Percentiles rank a stretch among this genome's conserved stretches.
Evolutionary conservation across 75 land plant species (phyloP).

Genomic region (Cunninghamia lanceolata): DNA sequence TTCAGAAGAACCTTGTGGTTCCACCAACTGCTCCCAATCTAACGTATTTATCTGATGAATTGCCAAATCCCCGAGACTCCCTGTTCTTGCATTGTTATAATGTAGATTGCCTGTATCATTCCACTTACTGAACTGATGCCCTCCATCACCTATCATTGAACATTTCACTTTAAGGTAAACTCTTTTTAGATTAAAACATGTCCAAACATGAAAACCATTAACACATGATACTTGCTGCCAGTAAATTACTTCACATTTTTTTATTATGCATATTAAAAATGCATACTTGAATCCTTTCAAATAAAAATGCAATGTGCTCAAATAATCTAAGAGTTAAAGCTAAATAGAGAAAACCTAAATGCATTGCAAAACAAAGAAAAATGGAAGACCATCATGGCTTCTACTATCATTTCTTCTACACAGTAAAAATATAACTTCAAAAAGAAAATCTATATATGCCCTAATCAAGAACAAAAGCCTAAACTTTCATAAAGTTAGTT

Average conservation of each 20-base stretch:
- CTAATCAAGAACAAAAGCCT: background rate
- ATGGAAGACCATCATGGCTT: background rate
- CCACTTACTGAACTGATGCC: background rate
- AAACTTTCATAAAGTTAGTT: background rate
- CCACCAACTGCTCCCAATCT: conserved; percentile 58
- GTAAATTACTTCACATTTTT: background rate
- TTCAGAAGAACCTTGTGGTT: conserved; percentile 14
- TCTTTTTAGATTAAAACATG: background rate
- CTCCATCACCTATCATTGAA: background rate
- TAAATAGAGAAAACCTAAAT: background rate
- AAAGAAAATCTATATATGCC: background rate
- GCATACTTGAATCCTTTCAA: background rate
- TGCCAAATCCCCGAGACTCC: conserved; percentile 25
- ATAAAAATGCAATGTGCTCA: background rate
- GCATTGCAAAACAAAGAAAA: background rate
- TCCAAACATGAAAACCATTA: background rate
- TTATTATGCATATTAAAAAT: background rate
- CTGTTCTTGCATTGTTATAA: background rate
- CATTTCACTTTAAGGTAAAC: background rate
- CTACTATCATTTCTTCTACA: background rate
- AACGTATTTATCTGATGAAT: conserved; percentile 58
- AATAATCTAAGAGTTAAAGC: background rate
- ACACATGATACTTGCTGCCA: background rate
- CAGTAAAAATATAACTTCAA: background rate
- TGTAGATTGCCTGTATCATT: background rate